Evolutionary conservation across 108 stramenopile species (phyloP), one percentile per base, ranked within the genome.

Genomic region (Cyclotella kingstonii): DNA sequence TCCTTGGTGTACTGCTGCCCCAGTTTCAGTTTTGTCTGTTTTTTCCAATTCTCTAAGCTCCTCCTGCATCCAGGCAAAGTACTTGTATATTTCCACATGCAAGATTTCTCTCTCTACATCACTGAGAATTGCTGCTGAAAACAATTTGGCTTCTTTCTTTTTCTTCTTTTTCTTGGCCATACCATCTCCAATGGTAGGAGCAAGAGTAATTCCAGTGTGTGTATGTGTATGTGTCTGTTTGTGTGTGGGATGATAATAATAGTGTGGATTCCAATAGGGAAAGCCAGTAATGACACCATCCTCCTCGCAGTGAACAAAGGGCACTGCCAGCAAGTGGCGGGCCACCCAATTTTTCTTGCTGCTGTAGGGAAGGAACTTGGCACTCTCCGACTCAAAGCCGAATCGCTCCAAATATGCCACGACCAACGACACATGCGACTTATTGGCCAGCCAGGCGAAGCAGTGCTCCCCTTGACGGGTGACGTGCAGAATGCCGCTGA

Each of bases 231-330:
- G n/a, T 15, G n/a, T 15, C 15, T 15, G 39, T 40, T 15, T 40
- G 39, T 2, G 4, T 40, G 39, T 4, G 2, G 39, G 2, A 15
- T 15, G 39, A n/a, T n/a, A n/a, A n/a, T n/a, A n/a, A n/a, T n/a
- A n/a, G n/a, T n/a, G n/a, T n/a, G n/a, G n/a, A n/a, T 40, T 14
- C 39, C 39, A 40, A 40, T 40, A 50, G 28, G 49, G 49, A 50
- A 14, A 19, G 22, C 49, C 49, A 7, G 19, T 21, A 15, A 27
- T 30, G 4, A 30, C 31, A 1, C 49, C 49, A 11, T 4, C 3
- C 3, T 5, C 49, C 2, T 50, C 49, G 7, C 28, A 30, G 26
- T 50, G 10, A 9, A 50, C n/a, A 29, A 30, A 15, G 27, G 19
- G 9, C 10, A 21, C 2, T 6, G 49, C 49, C 29, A 14, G 14